These are phyloP conservation scores for Xerocomus potaroensis DNA, from an alignment of 768 basidiomycete genomes.

Conservation along the genomic window DNA sequence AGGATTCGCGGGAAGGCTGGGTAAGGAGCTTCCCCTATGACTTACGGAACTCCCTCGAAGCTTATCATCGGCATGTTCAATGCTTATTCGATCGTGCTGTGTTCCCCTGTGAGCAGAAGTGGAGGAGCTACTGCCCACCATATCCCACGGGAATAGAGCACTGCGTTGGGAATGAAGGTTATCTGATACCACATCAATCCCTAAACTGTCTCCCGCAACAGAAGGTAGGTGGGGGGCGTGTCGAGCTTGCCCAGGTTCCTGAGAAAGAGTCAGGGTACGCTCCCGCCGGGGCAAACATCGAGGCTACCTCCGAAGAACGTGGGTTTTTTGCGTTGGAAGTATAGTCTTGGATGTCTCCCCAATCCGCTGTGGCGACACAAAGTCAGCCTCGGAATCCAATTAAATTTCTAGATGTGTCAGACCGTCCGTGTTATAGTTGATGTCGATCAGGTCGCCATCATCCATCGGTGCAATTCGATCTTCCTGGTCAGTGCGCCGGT, in stretches of 20 bases:
- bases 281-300: not conserved
- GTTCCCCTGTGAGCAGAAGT: conserved; percentile 35
- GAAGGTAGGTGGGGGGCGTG: conserved; percentile 58
- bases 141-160: conserved; percentile 80
- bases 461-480: conserved; percentile 3
- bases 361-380: conserved; percentile 19
- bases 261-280: conserved; percentile 12
- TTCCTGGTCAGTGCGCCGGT: conserved; percentile 15
- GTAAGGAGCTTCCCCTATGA: conserved; percentile 55
- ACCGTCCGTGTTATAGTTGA: conserved; percentile 25
- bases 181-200: conserved; percentile 39
- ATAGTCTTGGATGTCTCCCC: conserved; percentile 15
- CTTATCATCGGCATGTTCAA: conserved; percentile 50
- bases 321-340: conserved; percentile 20
- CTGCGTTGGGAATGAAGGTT: conserved; percentile 56
- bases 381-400: conserved; percentile 6
- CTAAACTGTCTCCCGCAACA: conserved; percentile 46
- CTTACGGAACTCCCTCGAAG: conserved; percentile 54
- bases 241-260: conserved; percentile 88
- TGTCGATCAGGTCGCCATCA: conserved; percentile 15
- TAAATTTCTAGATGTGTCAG: conserved; percentile 1
- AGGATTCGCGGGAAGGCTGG: conserved; percentile 44
- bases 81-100: conserved; percentile 39
- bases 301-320: conserved; percentile 62
- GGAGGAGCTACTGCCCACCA: conserved; percentile 67